A percentile compares a stretch with the other conserved stretches of the same genome.
These are phyloP conservation scores for Eremochloa ophiuroides DNA, from an alignment of 176 grass and related monocot genomes.

Conservation along the genomic window DNA sequence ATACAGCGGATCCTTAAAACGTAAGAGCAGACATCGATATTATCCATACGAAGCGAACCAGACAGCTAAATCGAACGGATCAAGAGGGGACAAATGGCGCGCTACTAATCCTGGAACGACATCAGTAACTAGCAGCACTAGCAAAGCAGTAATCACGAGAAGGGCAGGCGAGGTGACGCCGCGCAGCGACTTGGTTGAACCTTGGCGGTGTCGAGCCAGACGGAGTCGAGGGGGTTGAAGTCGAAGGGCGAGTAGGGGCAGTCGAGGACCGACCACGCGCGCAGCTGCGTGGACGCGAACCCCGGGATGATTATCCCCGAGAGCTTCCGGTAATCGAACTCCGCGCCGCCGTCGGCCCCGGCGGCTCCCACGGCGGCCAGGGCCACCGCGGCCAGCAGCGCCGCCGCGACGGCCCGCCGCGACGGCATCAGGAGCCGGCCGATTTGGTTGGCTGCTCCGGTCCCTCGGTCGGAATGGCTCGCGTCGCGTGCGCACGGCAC, in stretches of 20 bases:
- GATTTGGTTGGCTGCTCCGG: neutral
- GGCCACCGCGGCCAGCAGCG: neutral
- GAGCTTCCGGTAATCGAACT: conserved; percentile 68
- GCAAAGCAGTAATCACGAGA: neutral
- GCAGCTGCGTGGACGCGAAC: conserved; percentile 92
- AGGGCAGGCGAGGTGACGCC: neutral
- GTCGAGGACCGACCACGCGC: conserved; percentile 96
- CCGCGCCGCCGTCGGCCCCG: conserved; percentile 35
- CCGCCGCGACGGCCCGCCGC: conserved; percentile 12
- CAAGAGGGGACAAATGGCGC: neutral
- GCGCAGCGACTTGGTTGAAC: neutral
- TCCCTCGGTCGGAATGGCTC: neutral
- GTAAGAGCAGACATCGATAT: neutral
- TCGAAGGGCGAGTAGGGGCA: conserved; percentile 96
- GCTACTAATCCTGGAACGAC: neutral
- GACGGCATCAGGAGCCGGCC: conserved; percentile 28
- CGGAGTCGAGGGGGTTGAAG: conserved; percentile 92
- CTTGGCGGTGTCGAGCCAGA: conserved; percentile 91
- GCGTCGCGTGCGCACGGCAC: neutral
- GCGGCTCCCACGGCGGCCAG: neutral
- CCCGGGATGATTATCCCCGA: conserved; percentile 97
- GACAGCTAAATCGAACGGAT: neutral
- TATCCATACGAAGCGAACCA: neutral
- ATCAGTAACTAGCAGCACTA: neutral
- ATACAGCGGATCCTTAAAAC: neutral